Conservation (phyloP, 2,329 filamentous ascomycete species). For the Exophiala phaeomuriformis region DNA sequence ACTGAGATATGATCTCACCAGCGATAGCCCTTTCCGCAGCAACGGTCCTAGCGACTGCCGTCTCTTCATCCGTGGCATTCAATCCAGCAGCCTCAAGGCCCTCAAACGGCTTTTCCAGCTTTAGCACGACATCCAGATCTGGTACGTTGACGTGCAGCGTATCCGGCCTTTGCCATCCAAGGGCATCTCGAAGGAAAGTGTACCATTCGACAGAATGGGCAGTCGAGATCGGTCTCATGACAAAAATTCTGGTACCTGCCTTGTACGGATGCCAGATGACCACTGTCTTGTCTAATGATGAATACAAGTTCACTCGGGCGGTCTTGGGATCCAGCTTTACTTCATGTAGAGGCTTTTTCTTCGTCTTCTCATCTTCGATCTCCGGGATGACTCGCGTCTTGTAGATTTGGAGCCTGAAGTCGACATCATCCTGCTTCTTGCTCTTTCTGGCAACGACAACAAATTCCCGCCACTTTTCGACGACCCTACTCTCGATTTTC, state of each 20-base stretch:
- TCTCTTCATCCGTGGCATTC: slow-evolving; percentile 37
- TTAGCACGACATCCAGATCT: slow-evolving; percentile 53
- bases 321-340: slow-evolving; percentile 49
- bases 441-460: slow-evolving; percentile 55
- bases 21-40: slow-evolving; percentile 51
- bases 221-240: slow-evolving; percentile 55
- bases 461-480: slow-evolving; percentile 61
- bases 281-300: slow-evolving; percentile 59
- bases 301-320: slow-evolving; percentile 56
- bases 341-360: slow-evolving; percentile 50
- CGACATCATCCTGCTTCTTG: slow-evolving; percentile 44
- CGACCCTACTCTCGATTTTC: slow-evolving; percentile 50
- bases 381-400: slow-evolving; percentile 58
- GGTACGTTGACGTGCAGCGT: slow-evolving; percentile 56
- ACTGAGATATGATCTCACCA: slow-evolving; percentile 49
- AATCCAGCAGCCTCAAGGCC: slow-evolving; percentile 39
- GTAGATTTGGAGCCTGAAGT: slow-evolving; percentile 54
- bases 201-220: slow-evolving; percentile 62
- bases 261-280: slow-evolving; percentile 54
- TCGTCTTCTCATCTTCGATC: slow-evolving; percentile 47
- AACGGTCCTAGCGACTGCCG: slow-evolving; percentile 31
- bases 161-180: slow-evolving; percentile 52
- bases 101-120: slow-evolving; percentile 54
- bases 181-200: slow-evolving; percentile 54
- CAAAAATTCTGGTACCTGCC: slow-evolving; percentile 52